A percentile compares a stretch with the other conserved stretches of the same genome.
phyloP scores from a whole-genome alignment of 805 yeast genomes.

The Ogataea pignaliae region DNA sequence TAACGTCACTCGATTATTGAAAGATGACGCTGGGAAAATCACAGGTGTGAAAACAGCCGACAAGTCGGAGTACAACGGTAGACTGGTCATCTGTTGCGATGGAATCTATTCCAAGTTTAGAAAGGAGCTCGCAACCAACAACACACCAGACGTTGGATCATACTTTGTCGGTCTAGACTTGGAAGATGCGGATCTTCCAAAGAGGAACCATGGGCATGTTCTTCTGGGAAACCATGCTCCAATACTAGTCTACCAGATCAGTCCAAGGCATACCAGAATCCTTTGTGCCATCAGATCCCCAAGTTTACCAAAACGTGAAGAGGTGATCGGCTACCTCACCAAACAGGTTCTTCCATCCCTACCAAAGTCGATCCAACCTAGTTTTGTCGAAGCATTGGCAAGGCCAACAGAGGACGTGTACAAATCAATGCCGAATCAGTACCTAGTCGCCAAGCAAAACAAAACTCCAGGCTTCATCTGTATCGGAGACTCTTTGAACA shows the following conservation, averaged over 20 bases:
- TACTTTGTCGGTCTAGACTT: slow-evolving; percentile 84
- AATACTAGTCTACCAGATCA: slow-evolving; percentile 80
- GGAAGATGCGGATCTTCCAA: slow-evolving; percentile 70
- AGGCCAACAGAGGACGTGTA: slow-evolving; percentile 41
- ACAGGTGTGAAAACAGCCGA: slow-evolving; percentile 66
- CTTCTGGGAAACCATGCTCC: slow-evolving; percentile 85
- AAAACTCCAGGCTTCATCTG: slow-evolving; percentile 70
- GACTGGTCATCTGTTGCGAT: slow-evolving; percentile 77
- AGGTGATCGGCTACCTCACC: slow-evolving; percentile 54
- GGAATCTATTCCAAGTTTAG: slow-evolving; percentile 94
- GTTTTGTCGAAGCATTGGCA: slow-evolving; percentile 61
- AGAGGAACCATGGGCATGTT: slow-evolving; percentile 81
- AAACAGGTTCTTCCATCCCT: slow-evolving; percentile 59
- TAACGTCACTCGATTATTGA: slow-evolving; percentile 64
- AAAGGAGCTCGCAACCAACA: slow-evolving; percentile 57
- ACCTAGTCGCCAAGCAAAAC: slow-evolving; percentile 72
- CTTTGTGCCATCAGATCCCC: slow-evolving; percentile 79
- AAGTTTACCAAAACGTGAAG: slow-evolving; percentile 62
- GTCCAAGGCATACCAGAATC: slow-evolving; percentile 78
- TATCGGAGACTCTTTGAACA: slow-evolving; percentile 90
- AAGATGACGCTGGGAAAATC: slow-evolving; percentile 50
- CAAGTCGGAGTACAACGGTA: slow-evolving; percentile 47
- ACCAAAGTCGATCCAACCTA: slow-evolving; percentile 61
- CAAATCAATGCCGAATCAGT: slow-evolving; percentile 92
- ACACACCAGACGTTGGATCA: slow-evolving; percentile 67